Percentiles rank a stretch among this genome's conserved stretches.
These are phyloP conservation scores for Neofusicoccum ribis DNA, from an alignment of 2,329 filamentous ascomycete genomes.

Conservation along the genomic window DNA sequence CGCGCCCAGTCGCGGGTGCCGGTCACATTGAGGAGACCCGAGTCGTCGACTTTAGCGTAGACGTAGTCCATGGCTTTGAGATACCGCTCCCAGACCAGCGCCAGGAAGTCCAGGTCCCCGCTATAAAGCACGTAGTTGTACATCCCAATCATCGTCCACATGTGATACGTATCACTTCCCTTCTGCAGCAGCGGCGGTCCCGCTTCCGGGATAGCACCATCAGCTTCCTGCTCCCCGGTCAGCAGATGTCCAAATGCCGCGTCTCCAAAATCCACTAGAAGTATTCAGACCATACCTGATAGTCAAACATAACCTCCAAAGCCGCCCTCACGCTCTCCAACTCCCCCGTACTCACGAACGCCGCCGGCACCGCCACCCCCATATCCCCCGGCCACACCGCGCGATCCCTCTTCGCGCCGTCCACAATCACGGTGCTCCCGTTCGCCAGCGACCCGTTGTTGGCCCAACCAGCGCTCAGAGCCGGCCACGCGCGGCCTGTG, in stretches of 20 bases:
- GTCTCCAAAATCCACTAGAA: constrained; percentile 12
- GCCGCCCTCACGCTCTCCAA: constrained; percentile 50
- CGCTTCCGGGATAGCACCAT: constrained; percentile 38
- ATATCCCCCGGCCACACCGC: constrained; percentile 52
- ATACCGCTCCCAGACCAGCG: constrained; percentile 44
- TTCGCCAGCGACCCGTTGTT: constrained; percentile 41
- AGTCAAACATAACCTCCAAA: constrained; percentile 24
- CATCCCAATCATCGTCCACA: constrained; percentile 50
- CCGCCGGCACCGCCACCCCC: constrained; percentile 49
- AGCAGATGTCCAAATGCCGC: too few species aligned
- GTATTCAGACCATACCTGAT: constrained; percentile 48
- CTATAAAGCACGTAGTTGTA: constrained; percentile 44
- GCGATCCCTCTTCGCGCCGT: constrained; percentile 44
- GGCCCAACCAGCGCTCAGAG: constrained; percentile 29
- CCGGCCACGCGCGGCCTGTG: constrained; percentile 26
- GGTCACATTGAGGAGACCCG: constrained; percentile 49
- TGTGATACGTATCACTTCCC: constrained; percentile 50
- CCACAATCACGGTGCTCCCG: constrained; percentile 41
- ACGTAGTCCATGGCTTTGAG: constrained; percentile 47
- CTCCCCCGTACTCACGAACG: constrained; percentile 39
- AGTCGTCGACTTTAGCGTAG: constrained; percentile 43
- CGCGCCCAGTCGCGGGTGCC: constrained; percentile 45
- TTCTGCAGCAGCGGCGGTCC: constrained; percentile 41
- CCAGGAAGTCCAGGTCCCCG: constrained; percentile 42
- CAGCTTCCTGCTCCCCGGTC: background rate